phyloP scores from a whole-genome alignment of 2,329 filamentous ascomycete species.

The Arthroderma uncinatum region DNA sequence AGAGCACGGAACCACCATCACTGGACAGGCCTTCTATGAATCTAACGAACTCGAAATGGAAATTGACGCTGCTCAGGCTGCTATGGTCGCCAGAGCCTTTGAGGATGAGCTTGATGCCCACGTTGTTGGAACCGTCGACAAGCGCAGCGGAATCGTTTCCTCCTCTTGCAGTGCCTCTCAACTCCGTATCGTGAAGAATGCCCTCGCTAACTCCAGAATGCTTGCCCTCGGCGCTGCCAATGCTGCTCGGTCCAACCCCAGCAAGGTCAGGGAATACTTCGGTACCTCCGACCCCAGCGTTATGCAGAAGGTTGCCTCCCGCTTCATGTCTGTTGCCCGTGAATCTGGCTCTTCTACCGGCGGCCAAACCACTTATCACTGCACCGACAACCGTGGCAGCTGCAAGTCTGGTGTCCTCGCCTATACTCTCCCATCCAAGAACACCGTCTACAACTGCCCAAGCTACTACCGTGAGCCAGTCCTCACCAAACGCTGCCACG shows the following conservation, averaged over 20 bases:
- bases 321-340: constrained; percentile 42
- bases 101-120: constrained; percentile 11
- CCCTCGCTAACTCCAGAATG: constrained; percentile 44
- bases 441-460: constrained; percentile 52
- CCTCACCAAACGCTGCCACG: constrained; percentile 45
- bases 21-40: constrained; percentile 45
- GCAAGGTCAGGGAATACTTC: constrained; percentile 52
- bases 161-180: constrained; percentile 45
- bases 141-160: constrained; percentile 22
- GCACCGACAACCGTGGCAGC: constrained; percentile 45
- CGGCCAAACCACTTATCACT: constrained; percentile 46
- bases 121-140: neutral
- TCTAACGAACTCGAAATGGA: constrained; percentile 49
- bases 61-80: constrained; percentile 47
- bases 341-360: constrained; percentile 46
- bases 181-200: constrained; percentile 37
- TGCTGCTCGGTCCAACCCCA: constrained; percentile 33
- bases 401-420: constrained; percentile 47
- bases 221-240: constrained; percentile 43
- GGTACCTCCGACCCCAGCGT: constrained; percentile 42
- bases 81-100: constrained; percentile 40
- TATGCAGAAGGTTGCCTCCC: constrained; percentile 41
- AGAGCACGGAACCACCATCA: constrained; percentile 42
- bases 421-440: constrained; percentile 47
- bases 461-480: constrained; percentile 43